Evolutionary conservation across 2,329 filamentous ascomycete genomes (phyloP), one percentile per base, ranked within the genome.

Genomic region (Verticillium nubilum): DNA sequence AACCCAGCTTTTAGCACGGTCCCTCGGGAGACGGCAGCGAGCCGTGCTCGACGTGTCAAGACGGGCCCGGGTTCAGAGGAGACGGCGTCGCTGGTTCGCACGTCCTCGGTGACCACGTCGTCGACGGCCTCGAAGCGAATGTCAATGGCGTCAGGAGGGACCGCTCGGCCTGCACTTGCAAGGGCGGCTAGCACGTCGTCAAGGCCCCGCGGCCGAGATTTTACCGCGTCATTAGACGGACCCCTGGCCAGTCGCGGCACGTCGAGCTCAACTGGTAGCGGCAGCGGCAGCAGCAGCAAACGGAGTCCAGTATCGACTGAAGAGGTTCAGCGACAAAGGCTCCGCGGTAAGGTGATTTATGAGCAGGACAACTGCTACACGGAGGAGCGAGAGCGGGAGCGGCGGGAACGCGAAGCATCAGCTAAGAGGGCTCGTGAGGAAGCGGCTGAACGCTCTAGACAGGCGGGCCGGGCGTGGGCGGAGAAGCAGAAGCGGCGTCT

Each of bases 401-500:
- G 75, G 64, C 76, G 75, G 9, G 81, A 83, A 61, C 78, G 84
- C 33, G 84, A 87, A 65, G 70, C 73, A 54, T 74, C 77, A 37
- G 80, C 84, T 15, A 84, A 80, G 66, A 67, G 75, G 58, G 84
- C 85, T 7, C 76, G 86, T 52, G 80, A 85, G 65, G 76, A 85
- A 66, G 86, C 86, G 26, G 85, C 86, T 10, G 84, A 88, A 70
- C 78, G 82, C 66, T 85, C 83, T 58, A 78, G 85, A 58, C 76
- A 78, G 68, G 78, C 82, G 60, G 84, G 84, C 64, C 79, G 84
- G 33, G 82, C 86, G 65, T 87, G 85, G 84, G 84, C 84, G 12
- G 83, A 86, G 68, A 85, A 80, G 71, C 81, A 83, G 67, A 76
- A 76, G 37, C 74, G 70, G 19, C 23, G 27, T 12, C 52, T 47